Percentiles rank a stretch among this genome's conserved stretches.
These are phyloP conservation scores for Primulina eburnea DNA, from an alignment of 257 asterid species.

Conservation along the genomic window DNA sequence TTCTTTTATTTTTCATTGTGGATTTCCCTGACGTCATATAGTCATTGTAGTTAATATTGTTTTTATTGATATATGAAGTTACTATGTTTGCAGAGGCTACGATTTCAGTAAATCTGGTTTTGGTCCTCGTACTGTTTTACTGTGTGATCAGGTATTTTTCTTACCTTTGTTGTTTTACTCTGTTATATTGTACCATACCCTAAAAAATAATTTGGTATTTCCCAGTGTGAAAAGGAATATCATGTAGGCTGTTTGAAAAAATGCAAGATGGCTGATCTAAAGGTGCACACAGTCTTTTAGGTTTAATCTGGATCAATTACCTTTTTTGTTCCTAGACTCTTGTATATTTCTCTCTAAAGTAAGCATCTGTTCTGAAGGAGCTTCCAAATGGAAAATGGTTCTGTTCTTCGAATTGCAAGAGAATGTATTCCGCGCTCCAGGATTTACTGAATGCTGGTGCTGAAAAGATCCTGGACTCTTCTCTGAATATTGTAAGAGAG, in stretches of 20 bases:
- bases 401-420: constrained; percentile 75
- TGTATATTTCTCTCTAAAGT: constrained; percentile 2
- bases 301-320: not conserved
- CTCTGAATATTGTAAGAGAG: constrained; percentile 55
- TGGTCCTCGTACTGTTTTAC: constrained; percentile 98
- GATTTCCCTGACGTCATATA: not conserved
- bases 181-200: constrained; percentile 8
- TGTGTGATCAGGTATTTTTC: constrained; percentile 87
- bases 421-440: constrained; percentile 66
- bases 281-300: constrained; percentile 48
- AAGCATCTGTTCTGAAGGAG: constrained; percentile 51
- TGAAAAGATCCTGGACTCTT: constrained; percentile 70
- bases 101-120: constrained; percentile 97
- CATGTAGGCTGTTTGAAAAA: constrained; percentile 98
- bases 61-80: constrained; percentile 10
- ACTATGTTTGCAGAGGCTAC: constrained; percentile 62
- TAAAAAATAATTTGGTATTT: constrained; percentile 26
- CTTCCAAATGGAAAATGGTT: constrained; percentile 97
- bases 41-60: constrained; percentile 5
- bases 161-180: constrained; percentile 10
- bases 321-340: not conserved
- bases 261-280: constrained; percentile 85
- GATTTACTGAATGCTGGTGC: constrained; percentile 66
- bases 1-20: constrained; percentile 12
- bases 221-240: constrained; percentile 95